A percentile compares a stretch with the other conserved stretches of the same genome.
Evolutionary conservation across 139 green algal species (phyloP).

Genomic region (Ostreobium quekettii): DNA sequence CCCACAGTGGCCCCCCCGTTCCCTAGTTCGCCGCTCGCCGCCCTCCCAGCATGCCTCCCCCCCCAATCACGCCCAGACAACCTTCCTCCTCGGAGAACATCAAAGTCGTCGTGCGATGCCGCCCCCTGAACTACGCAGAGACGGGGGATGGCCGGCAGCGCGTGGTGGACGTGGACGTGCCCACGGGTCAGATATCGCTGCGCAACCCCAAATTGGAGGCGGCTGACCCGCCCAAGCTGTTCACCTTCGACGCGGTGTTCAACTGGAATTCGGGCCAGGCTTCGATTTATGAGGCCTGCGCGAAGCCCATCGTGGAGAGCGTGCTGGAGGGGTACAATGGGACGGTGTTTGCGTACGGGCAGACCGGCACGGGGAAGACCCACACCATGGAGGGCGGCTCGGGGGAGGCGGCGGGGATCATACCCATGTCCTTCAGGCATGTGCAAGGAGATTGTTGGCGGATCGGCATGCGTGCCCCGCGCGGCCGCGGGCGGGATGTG

Average conservation of each 20-base stretch:
- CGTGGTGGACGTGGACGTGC: slow-evolving; percentile 61
- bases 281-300: slow-evolving; percentile 60
- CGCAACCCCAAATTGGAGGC: slow-evolving; percentile 43
- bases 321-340: slow-evolving; percentile 81
- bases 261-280: slow-evolving; percentile 47
- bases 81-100: slow-evolving; percentile 38
- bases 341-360: slow-evolving; percentile 77
- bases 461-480: too few relatives aligned
- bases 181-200: slow-evolving; percentile 39
- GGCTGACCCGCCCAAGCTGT: background rate
- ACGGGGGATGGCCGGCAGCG: slow-evolving; percentile 38
- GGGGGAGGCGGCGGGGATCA: slow-evolving; percentile 48
- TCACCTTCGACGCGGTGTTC: slow-evolving; percentile 41
- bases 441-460: too few relatives aligned
- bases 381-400: slow-evolving; percentile 67
- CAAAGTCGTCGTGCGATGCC: slow-evolving; percentile 64
- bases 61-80: background rate
- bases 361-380: slow-evolving; percentile 64
- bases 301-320: slow-evolving; percentile 59
- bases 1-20: too few relatives aligned
- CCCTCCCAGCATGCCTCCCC: too few relatives aligned
- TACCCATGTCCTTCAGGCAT: slow-evolving; percentile 68
- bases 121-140: slow-evolving; percentile 70
- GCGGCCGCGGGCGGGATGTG: too few relatives aligned
- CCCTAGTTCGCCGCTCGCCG: too few relatives aligned